Base-by-base conservation (phyloP, 177 flowering plant species). In the Vitis hybrid region DNA sequence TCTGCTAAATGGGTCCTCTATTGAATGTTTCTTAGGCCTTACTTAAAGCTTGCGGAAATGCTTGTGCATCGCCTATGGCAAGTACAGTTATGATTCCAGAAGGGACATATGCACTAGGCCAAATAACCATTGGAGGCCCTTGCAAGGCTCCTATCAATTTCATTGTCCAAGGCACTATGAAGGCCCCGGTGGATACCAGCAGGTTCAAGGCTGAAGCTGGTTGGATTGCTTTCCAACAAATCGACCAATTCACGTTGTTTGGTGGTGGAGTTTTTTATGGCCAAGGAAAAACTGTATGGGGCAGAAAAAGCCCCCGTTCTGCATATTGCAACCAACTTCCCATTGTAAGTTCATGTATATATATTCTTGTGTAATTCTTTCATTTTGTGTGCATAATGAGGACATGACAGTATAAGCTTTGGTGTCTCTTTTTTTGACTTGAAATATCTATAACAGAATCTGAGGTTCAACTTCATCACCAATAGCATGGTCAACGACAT, bases 11-110 rank as follows among this genome's bases (percentile, higher is more conserved):
- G 29, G 29, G 0, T 26, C 5, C 29, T 3, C 29, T 26, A 26
- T 26, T 3, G 29, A 39, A 39, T 63, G 7, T 45, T 15, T 56
- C 33, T 33, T 33, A 82, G 86, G 85, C 86, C 0, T 33, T 87
- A 10, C 1, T 66, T 31, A 55, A 15, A n/a, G 82, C 92, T 4
- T 88, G 87, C 84, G 82, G 66, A 56, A 72, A 21, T 7, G 89
- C 87, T 1, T 82, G 88, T 62, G 71, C 55, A 3, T 64, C 77
- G 2, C 2, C 56, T 1, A 71, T 49, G 14, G 18, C 75, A 2
- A 57, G 78, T 39, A 75, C 15, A 3, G 26, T 81, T 15, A 12
- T 75, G 66, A 60, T 84, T 16, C 82, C 77, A 0, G 14, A 10
- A 3, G 82, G 79, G 2, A 60, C 33, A n/a, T 79, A 13, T 61